Base-by-base conservation (phyloP, 768 basidiomycete species). In the Lactarius psammicola region DNA sequence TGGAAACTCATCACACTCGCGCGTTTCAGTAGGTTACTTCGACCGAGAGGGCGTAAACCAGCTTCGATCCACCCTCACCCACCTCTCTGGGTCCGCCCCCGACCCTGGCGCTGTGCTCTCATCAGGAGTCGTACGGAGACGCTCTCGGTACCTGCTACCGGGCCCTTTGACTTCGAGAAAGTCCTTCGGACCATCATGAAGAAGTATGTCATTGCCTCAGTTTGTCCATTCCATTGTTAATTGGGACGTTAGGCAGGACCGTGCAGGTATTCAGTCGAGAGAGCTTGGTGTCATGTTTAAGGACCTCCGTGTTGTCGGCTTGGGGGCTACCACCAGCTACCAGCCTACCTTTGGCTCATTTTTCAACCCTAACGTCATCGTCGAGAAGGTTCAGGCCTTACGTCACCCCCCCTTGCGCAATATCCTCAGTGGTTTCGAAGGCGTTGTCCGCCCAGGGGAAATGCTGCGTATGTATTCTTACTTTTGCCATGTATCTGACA, bases 311-410 rank as follows among this genome's bases (percentile, higher is more conserved):
- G 89, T 90, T 8, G 78, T 83, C 26, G 89, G 87, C 3, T 70
- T 85, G 8, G 87, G 87, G 9, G 76, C 84, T 1, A 75, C 83
- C 0, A 83, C 84, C 0, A 81, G 80, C 10, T 81, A 80, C 59
- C 85, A 86, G 67, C 70, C 80, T 0, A 90, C 87, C 0, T 73
- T 94, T 4, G 85, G 84, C n/a, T 87, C 87, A 30, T 71, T 82
- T 2, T 77, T 90, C 54, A 84, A 89, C 73, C 85, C 85, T 0
- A 55, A 77, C 26, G 74, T 81, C 42, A 71, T 85, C 10, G 2
- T 83, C 2, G 74, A 77, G 34, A 75, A 72, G 4, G 69, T 90
- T 0, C 80, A 80, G 40, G 77, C 76, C 1, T 58, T 78, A 8
- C 79, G 85, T 36, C 85, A 90, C 58, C 88, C 91, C 1, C 83